These are phyloP conservation scores for Rosellinia necatrix DNA, from an alignment of 2,329 filamentous ascomycete genomes.

Conservation along the genomic window DNA sequence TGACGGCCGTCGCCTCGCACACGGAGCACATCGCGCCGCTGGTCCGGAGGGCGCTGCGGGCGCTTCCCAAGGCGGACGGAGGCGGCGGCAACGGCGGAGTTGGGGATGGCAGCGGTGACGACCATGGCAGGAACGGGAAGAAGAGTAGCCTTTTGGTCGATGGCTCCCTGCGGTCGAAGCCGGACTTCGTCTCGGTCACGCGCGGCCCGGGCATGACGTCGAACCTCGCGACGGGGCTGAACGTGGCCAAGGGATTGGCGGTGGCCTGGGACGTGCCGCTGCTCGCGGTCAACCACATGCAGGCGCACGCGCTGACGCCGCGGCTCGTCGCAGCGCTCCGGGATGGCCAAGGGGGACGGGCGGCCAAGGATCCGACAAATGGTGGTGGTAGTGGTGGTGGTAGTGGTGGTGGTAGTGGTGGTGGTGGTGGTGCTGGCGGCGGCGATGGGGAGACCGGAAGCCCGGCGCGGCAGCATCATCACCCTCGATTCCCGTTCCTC, in stretches of 20 bases:
- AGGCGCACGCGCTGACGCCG: conserved; percentile 90
- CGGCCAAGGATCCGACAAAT: neutral
- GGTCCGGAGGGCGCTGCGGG: conserved; percentile 64
- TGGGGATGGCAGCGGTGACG: neutral
- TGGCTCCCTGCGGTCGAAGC: conserved; percentile 51
- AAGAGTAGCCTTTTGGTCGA: conserved; percentile 36
- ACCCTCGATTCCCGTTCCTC: conserved; percentile 80
- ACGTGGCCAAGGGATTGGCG: conserved; percentile 85
- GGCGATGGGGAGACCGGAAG: neutral
- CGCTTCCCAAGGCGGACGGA: conserved; percentile 48
- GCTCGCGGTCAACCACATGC: conserved; percentile 94
- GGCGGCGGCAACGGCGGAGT: neutral
- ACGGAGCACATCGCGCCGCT: conserved; percentile 71
- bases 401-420: no score
- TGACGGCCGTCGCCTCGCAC: conserved; percentile 76
- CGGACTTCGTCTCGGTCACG: conserved; percentile 88
- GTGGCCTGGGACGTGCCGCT: conserved; percentile 83
- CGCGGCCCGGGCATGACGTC: conserved; percentile 87
- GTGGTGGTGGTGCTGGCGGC: no score
- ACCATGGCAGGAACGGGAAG: neutral
- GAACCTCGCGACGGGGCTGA: conserved; percentile 77
- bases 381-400: no score
- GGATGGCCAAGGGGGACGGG: conserved; percentile 15
- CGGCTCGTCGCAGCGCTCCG: conserved; percentile 71
- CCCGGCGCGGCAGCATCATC: neutral